Base-by-base conservation (phyloP, 2,329 filamentous ascomycete species). In the Graphilbum sp. region DNA sequence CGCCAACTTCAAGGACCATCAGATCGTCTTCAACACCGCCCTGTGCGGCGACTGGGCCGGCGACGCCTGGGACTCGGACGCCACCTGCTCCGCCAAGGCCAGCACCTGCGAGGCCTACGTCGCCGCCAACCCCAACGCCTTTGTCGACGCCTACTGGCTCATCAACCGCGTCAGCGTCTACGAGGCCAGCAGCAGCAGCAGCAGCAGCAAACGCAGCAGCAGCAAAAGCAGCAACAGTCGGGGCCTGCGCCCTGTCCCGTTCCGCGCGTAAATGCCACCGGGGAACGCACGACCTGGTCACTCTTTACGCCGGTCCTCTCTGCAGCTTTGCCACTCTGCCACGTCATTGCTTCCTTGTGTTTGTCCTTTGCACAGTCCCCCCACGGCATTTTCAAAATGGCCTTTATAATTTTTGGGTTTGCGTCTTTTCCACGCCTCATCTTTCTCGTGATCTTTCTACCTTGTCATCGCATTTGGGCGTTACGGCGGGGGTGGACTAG, bases 11-110 rank as follows among this genome's bases (percentile, higher is more conserved):
- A 61, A 62, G 42, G 58, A 79, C 42, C 70, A 93, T 61, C 71
- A 78, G 48, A 75, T 95, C 45, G 71, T 88, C 45, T 77, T 90
- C 56, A 75, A 88, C 58, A 90, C 77, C 1, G 81, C 80, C 6
- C 84, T 93, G 55, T 95, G 87, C 56, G 87, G 87, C 17, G 72
- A 79, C 51, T 94, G 86, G 86, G 86, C 86, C 8, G 83, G 83
- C 19, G 54, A 61, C 32, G 72, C 76, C 25, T 93, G 80, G 78
- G 50, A 51, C 35, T 50, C 54, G 24, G 66, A 75, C 42, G 44
- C 57, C 5, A 65, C 68, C 32, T 87, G 81, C 55, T 58, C 66
- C 2, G 58, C 66, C 31, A 63, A 72, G 46, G 80, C 73, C 0
- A 44, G 57, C 30, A 76, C 74, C 1, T 94, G 87, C 62, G 53